These are phyloP conservation scores for Euphorbia tirucalli DNA, from an alignment of 345 rosid species.

Conservation along the genomic window DNA sequence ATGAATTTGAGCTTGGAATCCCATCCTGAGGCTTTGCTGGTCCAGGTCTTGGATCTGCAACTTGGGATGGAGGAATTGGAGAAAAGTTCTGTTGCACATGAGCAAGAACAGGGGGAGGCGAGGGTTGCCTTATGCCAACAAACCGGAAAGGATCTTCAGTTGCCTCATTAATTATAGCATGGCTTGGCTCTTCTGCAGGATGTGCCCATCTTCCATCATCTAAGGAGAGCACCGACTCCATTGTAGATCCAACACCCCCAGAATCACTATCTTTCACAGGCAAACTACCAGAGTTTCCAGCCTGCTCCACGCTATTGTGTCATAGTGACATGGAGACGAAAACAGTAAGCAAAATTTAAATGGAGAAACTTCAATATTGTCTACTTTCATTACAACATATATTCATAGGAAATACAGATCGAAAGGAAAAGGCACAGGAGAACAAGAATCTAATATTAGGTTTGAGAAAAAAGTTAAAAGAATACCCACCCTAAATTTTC, in stretches of 20 bases:
- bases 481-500: conserved; percentile 50
- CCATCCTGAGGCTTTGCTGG: conserved; percentile 66
- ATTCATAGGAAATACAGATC: neutral
- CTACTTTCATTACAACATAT: neutral
- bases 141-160: conserved; percentile 79
- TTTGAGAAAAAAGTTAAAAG: neutral
- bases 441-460: conserved; percentile 2
- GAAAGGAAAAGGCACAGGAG: neutral
- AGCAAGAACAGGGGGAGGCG: conserved; percentile 96
- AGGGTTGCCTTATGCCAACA: conserved; percentile 73
- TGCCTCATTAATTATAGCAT: conserved; percentile 47
- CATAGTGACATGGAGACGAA: conserved; percentile 21
- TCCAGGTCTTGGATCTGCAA: conserved; percentile 99
- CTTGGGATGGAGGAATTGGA: conserved; percentile 81
- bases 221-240: conserved; percentile 86
- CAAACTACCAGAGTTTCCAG: conserved; percentile 40
- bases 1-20: conserved; percentile 47
- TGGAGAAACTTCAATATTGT: neutral
- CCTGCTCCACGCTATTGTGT: conserved; percentile 45
- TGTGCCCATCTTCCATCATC: conserved; percentile 87
- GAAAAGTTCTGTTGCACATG: conserved; percentile 58
- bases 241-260: conserved; percentile 41
- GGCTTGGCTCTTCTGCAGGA: conserved; percentile 45
- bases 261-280: conserved; percentile 42
- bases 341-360: conserved; percentile 17